A percentile compares a stretch with the other conserved stretches of the same genome.
These are phyloP conservation scores for Sporisorium exsertum DNA, from an alignment of 1,284 basidiomycete species.

Conservation along the genomic window DNA sequence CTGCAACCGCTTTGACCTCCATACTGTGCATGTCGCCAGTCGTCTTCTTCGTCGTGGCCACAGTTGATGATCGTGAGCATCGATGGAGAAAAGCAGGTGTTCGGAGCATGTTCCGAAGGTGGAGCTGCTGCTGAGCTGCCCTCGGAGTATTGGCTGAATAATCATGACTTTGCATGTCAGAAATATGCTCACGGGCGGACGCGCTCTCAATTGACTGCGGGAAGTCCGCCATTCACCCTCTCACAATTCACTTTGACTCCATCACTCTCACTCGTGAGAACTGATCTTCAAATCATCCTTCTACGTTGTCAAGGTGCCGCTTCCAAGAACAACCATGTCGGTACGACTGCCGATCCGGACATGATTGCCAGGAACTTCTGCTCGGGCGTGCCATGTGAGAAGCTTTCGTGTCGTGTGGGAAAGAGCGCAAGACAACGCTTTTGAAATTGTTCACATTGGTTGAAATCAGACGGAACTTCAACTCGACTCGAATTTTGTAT, in stretches of 20 bases:
- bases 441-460: too few species aligned
- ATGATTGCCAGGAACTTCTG: neutral
- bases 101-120: conserved; percentile 11
- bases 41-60: neutral
- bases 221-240: neutral
- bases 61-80: neutral
- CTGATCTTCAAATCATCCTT: neutral
- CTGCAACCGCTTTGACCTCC: conserved; percentile 27
- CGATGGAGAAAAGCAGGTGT: neutral
- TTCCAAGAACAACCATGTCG: neutral
- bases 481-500: neutral
- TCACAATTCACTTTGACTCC: too few species aligned
- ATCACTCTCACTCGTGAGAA: neutral
- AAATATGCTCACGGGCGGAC: conserved; percentile 7
- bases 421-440: neutral
- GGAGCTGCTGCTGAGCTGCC: conserved; percentile 2
- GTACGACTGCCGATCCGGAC: neutral
- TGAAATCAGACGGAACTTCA: too few species aligned
- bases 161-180: neutral
- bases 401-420: neutral
- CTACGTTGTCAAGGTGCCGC: neutral
- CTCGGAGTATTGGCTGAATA: conserved; percentile 4
- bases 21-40: conserved; percentile 5
- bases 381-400: neutral
- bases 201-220: conserved; percentile 12